Evolutionary conservation across 352 stramenopile genomes (phyloP).

Genomic region (Phytophthora meadii): DNA sequence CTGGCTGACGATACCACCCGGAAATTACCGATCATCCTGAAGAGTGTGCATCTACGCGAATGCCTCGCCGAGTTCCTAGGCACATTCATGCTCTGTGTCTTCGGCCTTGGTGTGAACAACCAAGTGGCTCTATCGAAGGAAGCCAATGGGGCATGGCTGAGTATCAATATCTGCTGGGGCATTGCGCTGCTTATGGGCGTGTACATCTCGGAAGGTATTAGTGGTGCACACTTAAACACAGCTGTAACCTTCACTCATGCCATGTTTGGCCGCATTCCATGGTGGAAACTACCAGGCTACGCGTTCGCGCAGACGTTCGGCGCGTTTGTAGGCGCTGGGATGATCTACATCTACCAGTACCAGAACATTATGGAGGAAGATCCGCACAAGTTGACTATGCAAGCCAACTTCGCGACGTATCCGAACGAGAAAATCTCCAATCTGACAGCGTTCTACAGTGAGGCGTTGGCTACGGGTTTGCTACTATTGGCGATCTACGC

Average conservation of each 20-base stretch:
- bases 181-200: slow-evolving; percentile 65
- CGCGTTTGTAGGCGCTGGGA: slow-evolving; percentile 43
- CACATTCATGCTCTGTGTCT: slow-evolving; percentile 57
- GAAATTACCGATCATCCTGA: slow-evolving; percentile 34
- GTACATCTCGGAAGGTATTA: slow-evolving; percentile 50
- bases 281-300: slow-evolving; percentile 55
- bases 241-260: slow-evolving; percentile 61
- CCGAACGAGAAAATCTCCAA: slow-evolving; percentile 48
- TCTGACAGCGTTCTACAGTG: slow-evolving; percentile 59
- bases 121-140: slow-evolving; percentile 54
- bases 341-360: slow-evolving; percentile 59
- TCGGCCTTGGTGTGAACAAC: slow-evolving; percentile 62
- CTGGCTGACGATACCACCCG: slow-evolving; percentile 23
- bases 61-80: slow-evolving; percentile 62
- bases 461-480: slow-evolving; percentile 56
- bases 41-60: slow-evolving; percentile 49
- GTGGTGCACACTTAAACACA: slow-evolving; percentile 63
- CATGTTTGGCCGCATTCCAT: slow-evolving; percentile 49
- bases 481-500: slow-evolving; percentile 58
- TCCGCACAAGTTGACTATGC: slow-evolving; percentile 44
- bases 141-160: slow-evolving; percentile 60
- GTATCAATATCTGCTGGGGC: slow-evolving; percentile 73
- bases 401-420: slow-evolving; percentile 55
- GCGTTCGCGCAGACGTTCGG: slow-evolving; percentile 45
- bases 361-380: slow-evolving; percentile 48